Base-by-base conservation (phyloP, 2,329 filamentous ascomycete genomes). In the Knufia petricola region DNA sequence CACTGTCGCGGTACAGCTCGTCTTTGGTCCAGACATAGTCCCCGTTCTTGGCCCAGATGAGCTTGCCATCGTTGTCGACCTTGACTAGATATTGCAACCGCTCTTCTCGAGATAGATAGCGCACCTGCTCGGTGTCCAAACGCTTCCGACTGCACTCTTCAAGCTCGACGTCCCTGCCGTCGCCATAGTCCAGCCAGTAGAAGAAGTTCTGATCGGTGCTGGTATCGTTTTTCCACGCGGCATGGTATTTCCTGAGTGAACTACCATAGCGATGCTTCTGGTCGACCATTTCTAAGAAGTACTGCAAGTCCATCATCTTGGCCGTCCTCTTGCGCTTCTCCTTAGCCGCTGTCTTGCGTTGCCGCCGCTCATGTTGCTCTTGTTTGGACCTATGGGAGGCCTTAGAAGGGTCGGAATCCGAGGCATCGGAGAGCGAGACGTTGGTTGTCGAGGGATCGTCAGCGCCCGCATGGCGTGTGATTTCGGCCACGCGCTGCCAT, bases 11-110 rank as follows among this genome's bases (percentile, higher is more conserved):
- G 68, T 77, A 94, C 12, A 50, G 53, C 3, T 80, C 70, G 49
- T 77, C 76, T 1, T 80, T 82, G 0, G 88, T 95, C 61, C 85
- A 85, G 57, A 95, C 86, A 6, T 79, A 74, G 48, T 79, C 71
- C 1, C 82, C 82, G 59, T 92, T 89, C 68, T 92, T 94, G 1
- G 82, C 85, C 87, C 87, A 95, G 52, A 84, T 81, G n/a, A 95
- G 72, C 3, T 82, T 75, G 0, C 89, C 89, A 31, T 85, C 74
- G 0, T 68, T 61, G 58, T 94, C 85, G 10, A 95, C 79, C 34
- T 76, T 77, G 26, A 92, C 87, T 10, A 94, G 71, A 61, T 95
- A 95, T 55, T 85, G 76, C 63, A 84, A 73, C 7, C 89, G 75
- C 64, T 95, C 88, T 62, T 94, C 87, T 1, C 82, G 75, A 4